Evolutionary conservation across 2,329 filamentous ascomycete species (phyloP).

Genomic region (Cadophora sp.): DNA sequence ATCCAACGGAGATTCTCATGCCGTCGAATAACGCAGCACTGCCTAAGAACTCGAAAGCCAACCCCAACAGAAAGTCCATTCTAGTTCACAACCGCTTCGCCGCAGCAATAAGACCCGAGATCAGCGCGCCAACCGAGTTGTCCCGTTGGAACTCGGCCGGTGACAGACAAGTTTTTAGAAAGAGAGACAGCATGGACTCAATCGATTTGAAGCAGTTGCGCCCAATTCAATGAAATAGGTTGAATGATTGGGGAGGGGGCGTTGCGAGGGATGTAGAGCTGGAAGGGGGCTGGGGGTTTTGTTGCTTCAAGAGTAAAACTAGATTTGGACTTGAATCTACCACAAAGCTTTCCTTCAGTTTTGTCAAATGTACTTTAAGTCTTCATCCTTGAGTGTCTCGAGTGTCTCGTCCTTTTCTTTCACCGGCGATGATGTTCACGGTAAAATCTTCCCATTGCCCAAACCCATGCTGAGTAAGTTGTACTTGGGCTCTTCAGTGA

Average conservation of each 20-base stretch:
- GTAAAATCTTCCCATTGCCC: too few relatives aligned
- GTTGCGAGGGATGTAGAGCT: neutral
- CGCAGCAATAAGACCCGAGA: neutral
- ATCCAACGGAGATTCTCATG: constrained; percentile 15
- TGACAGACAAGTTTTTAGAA: neutral
- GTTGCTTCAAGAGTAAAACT: neutral
- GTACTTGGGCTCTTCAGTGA: neutral
- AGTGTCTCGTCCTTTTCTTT: too few relatives aligned
- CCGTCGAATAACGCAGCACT: constrained; percentile 15
- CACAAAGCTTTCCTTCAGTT: neutral
- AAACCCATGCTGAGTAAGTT: too few relatives aligned
- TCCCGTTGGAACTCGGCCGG: neutral
- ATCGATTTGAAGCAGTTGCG: constrained; percentile 1
- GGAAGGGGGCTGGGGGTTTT: constrained; percentile 2
- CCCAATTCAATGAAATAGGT: constrained; percentile 7
- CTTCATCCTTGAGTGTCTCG: neutral
- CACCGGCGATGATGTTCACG: too few relatives aligned
- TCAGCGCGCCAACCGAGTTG: neutral
- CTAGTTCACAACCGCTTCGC: constrained; percentile 15
- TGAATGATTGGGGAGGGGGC: neutral
- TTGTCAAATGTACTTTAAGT: neutral
- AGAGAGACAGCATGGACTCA: constrained; percentile 2
- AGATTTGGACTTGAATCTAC: constrained; percentile 6
- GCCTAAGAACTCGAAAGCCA: constrained; percentile 11
- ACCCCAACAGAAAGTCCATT: constrained; percentile 14